Evolutionary conservation across 139 green algal genomes (phyloP).

Genomic region (Yamagishiella unicocca): DNA sequence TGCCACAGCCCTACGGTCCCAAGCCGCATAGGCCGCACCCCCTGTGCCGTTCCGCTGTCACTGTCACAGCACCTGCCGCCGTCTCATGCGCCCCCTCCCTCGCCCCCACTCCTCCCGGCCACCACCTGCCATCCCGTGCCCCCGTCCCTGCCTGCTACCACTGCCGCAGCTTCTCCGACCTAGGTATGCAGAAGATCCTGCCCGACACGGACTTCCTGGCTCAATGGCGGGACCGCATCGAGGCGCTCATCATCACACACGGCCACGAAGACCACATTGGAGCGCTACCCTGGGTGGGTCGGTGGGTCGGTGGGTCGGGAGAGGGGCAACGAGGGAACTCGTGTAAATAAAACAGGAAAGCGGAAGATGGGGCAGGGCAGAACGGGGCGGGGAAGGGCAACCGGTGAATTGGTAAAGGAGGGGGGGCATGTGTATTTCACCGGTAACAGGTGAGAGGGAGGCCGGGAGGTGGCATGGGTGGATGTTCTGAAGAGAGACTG

Average conservation of each 20-base stretch:
- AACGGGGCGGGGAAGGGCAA: no score
- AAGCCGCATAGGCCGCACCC: no score
- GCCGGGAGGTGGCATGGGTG: no score
- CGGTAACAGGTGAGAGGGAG: no score
- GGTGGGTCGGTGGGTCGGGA: not conserved
- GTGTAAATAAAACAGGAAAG: no score
- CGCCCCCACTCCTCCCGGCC: not conserved
- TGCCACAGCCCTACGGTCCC: no score
- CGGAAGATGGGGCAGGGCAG: no score
- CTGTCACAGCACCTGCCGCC: no score
- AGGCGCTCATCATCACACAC: constrained; percentile 98
- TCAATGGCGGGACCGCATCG: constrained; percentile 97
- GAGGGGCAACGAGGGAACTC: no score
- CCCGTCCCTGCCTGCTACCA: not conserved
- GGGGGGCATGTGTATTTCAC: no score
- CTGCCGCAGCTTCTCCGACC: constrained; percentile 86
- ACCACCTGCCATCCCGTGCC: not conserved
- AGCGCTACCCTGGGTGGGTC: constrained; percentile 92
- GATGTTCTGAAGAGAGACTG: no score
- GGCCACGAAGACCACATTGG: constrained; percentile 99
- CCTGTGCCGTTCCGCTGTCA: not conserved
- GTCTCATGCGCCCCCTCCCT: not conserved
- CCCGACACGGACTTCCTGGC: constrained; percentile 96
- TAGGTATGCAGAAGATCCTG: constrained; percentile 98
- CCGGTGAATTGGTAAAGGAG: no score